Base-by-base conservation (phyloP, 306 rosid species). In the Pterocarpus santalinus region DNA sequence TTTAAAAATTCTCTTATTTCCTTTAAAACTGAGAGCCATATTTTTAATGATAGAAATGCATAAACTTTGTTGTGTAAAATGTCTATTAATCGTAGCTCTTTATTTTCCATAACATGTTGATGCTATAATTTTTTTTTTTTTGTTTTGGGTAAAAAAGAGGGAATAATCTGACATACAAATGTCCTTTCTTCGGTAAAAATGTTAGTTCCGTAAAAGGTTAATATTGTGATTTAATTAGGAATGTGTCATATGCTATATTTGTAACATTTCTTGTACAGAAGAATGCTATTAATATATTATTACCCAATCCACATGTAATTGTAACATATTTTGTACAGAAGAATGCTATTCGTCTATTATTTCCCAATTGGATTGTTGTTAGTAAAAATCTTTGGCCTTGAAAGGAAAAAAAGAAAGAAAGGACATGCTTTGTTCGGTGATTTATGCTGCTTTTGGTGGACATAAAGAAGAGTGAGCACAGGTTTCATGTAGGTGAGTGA, bases 391-490 rank as follows among this genome's bases (percentile, higher is more conserved):
- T 22, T 22, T 65, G 68, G 78, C 22, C 66, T 49, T 56, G 2
- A 32, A 47, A 36, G 36, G 52, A 47, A 47, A 47, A 22, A 65
- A 76, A n/a, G 16, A 43, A 8, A 12, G 51, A 76, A 52, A 77
- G 57, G 80, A 52, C 78, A 53, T 43, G 12, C 0, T 55, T 76
- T 69, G 80, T 52, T 82, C 61, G 72, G 89, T 75, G 80, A 82
- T 56, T 63, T 49, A 78, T 61, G 80, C 1, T 30, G 70, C 14
- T 55, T 83, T 64, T 33, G 38, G 51, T 72, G 7, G 82, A 47
- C 7, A 65, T 86, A 58, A 64, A 65, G 70, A 33, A 75, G 53
- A 66, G 83, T 52, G 39, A 56, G 80, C 6, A 9, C 10, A 28
- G 49, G 66, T 69, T 56, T 64, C 57, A 69, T 79, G 77, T 74